Evolutionary conservation across 2,329 filamentous ascomycete species (phyloP), one percentile per base, ranked within the genome.

Genomic region (Hypomyces rosellus): DNA sequence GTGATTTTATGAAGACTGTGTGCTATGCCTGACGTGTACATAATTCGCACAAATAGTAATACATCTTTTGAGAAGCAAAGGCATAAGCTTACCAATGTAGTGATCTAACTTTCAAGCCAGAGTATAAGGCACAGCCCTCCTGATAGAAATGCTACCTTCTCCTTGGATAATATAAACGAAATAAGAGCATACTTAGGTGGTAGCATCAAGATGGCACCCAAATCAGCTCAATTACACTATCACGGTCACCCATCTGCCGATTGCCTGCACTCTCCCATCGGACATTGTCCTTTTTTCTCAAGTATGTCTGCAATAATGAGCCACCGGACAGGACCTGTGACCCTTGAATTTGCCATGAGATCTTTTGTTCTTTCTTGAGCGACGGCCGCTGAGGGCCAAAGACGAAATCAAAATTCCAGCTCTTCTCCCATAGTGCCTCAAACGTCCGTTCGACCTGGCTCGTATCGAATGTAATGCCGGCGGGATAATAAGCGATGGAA

Each of bases 401-500:
- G 56, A 73, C 71, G 55, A 74, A 77, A 56, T 79, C 76, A 52
- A 75, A 57, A 58, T 75, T 75, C 72, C 72, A 75, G 25, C 73
- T 72, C 54, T 71, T 73, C 57, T 75, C 68, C 60, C 66, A 76
- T 34, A 59, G 77, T 51, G 61, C 78, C 54, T 62, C 70, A 60
- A 80, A 77, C 1, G 78, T 81, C 16, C 71, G 68, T 61, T 82
- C 78, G 56, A 75, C 65, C 56, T 78, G 75, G 43, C 70, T 68
- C 16, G 71, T 63, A 53, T 76, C 75, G 36, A 77, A 72, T 44
- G 73, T 71, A 46, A 78, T 70, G 51, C 76, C 76, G 30, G 67
- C 57, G 2, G 75, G 75, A 55, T 84, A 83, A 50, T 77, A 74
- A n/a, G 76, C 75, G 33, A 84, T 71, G 14, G 79, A 83, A 64